These are phyloP conservation scores for Saccharomycopsis microspora DNA, from an alignment of 805 yeast genomes.

Conservation along the genomic window DNA sequence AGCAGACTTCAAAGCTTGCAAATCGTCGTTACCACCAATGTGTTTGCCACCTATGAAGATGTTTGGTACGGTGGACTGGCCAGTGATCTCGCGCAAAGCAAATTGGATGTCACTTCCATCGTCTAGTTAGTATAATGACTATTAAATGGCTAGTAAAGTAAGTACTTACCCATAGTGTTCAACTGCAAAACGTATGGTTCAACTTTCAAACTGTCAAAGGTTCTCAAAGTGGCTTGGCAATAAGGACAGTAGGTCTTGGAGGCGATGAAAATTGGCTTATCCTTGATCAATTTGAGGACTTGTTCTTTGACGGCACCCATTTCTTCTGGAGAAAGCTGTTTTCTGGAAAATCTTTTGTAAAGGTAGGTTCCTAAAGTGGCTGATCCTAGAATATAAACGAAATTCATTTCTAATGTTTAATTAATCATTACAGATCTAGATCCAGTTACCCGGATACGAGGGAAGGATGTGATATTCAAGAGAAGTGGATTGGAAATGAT, in stretches of 20 bases:
- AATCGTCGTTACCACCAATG: slow-evolving; percentile 90
- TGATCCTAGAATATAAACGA: too few species aligned
- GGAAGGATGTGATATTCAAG: too few species aligned
- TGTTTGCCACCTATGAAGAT: slow-evolving; percentile 85
- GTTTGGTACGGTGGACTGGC: slow-evolving; percentile 91
- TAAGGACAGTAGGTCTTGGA: slow-evolving; percentile 70
- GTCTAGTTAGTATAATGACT: slow-evolving; percentile 18
- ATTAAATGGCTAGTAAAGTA: neutral
- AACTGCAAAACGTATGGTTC: slow-evolving; percentile 27
- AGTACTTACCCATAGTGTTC: slow-evolving; percentile 26
- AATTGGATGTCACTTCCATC: slow-evolving; percentile 78
- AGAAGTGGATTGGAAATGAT: too few species aligned
- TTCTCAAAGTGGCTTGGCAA: slow-evolving; percentile 35
- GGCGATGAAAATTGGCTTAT: slow-evolving; percentile 67
- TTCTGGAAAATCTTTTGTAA: neutral
- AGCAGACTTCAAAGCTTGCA: slow-evolving; percentile 55
- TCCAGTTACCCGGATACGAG: too few species aligned
- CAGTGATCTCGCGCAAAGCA: slow-evolving; percentile 65
- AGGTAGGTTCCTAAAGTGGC: too few species aligned
- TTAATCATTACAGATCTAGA: too few species aligned
- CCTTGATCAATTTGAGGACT: slow-evolving; percentile 36
- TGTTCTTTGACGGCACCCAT: neutral
- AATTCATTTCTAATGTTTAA: too few species aligned
- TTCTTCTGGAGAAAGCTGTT: neutral
- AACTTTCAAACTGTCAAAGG: slow-evolving; percentile 22